Conservation (phyloP, 306 rosid genomes). For the Glycine latifolia region DNA sequence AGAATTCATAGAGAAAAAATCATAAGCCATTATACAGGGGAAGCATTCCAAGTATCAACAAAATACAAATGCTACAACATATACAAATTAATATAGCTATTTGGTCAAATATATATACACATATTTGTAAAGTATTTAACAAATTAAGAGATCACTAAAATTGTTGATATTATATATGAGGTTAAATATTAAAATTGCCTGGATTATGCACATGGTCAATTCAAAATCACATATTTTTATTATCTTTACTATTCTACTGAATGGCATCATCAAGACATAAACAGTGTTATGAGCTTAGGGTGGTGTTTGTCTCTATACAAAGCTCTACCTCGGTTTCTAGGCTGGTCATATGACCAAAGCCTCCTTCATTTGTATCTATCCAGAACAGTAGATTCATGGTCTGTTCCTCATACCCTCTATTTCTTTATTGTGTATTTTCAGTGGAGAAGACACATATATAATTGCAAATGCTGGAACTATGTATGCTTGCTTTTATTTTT, state of each 20-base stretch:
- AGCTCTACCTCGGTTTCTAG: constrained; percentile 56
- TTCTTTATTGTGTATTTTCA: constrained; percentile 39
- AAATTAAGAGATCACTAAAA: neutral
- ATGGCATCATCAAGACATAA: constrained; percentile 18
- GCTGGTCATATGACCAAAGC: constrained; percentile 55
- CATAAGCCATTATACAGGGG: too few relatives aligned
- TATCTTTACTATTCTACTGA: neutral
- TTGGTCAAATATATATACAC: too few relatives aligned
- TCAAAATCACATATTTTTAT: neutral
- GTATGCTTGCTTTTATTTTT: constrained; percentile 35
- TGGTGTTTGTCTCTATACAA: constrained; percentile 47
- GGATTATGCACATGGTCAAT: neutral
- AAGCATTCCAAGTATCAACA: neutral
- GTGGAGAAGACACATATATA: constrained; percentile 41
- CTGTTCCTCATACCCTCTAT: constrained; percentile 27
- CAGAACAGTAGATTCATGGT: constrained; percentile 45
- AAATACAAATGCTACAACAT: neutral
- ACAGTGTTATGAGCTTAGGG: constrained; percentile 31
- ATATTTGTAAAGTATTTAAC: too few relatives aligned
- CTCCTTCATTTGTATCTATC: constrained; percentile 55
- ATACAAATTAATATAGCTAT: neutral
- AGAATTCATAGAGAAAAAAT: too few relatives aligned
- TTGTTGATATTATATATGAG: neutral
- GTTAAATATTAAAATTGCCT: too few relatives aligned
- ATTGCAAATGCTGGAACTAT: constrained; percentile 50